These are phyloP conservation scores for Begonia loranthoides DNA, from an alignment of 306 rosid species.

Conservation along the genomic window DNA sequence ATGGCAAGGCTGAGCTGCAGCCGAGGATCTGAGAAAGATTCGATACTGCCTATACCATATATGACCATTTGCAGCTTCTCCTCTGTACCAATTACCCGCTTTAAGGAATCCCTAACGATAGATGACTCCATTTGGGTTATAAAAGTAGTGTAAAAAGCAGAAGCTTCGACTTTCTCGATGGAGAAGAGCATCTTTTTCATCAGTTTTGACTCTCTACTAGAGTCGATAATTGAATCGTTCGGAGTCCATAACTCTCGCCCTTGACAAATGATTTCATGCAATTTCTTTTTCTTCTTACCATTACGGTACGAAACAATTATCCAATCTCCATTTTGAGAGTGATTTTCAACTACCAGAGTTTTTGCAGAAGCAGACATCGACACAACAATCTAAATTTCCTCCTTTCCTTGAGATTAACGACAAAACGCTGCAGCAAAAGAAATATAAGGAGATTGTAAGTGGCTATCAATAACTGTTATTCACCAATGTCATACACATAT, in stretches of 20 bases:
- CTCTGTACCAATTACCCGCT: constrained; percentile 32
- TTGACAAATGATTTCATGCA: constrained; percentile 14
- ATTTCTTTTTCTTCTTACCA: constrained; percentile 25
- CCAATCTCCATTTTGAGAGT: constrained; percentile 41
- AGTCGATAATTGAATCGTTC: constrained; percentile 31
- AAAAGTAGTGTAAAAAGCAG: constrained; percentile 39
- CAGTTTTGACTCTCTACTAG: constrained; percentile 31
- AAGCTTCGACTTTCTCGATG: constrained; percentile 33
- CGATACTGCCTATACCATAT: constrained; percentile 81
- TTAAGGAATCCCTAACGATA: constrained; percentile 21
- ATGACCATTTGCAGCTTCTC: constrained; percentile 54
- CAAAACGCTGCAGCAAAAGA: too few species aligned
- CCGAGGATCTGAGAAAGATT: constrained; percentile 49
- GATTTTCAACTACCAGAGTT: constrained; percentile 13
- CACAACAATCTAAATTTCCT: too few species aligned
- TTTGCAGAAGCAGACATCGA: constrained; percentile 53
- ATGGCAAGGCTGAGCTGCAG: constrained; percentile 59
- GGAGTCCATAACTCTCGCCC: constrained; percentile 40
- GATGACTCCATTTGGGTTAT: constrained; percentile 30
- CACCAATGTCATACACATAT: not conserved
- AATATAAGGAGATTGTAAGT: too few species aligned
- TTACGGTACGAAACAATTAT: constrained; percentile 60
- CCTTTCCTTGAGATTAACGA: too few species aligned
- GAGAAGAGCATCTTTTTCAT: constrained; percentile 23
- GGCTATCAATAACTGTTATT: not conserved